Base-by-base conservation (phyloP, 1,139 yeast genomes). In the Saccharomycopsis phalli region DNA sequence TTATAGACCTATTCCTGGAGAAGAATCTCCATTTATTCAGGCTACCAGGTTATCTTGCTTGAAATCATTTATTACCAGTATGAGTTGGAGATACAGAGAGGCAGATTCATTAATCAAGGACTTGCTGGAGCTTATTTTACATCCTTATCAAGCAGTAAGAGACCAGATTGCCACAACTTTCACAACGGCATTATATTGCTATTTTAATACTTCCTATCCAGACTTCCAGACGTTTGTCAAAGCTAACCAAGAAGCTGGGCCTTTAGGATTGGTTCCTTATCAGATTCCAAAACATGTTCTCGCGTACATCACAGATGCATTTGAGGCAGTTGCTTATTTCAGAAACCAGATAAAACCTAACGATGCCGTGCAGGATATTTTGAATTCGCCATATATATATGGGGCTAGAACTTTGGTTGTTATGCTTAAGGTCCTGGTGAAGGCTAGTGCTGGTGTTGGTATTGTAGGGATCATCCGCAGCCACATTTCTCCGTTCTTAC, bases 101-200 rank as follows among this genome's bases (percentile, higher is more conserved):
- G 64, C 76, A 5, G 75, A 71, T 14, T 59, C 56, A 4, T 51
- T 76, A 3, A 53, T 80, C 33, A 61, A 68, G 0, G 59, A 70
- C 47, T 63, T 81, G 47, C 63, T 76, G 53, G 48, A 44, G 7
- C 54, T 64, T 17, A 50, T 64, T 14, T 55, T 75, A 44, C 86
- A 82, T 54, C 79, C 81, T n/a, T 81, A 83, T 52, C 82, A 79
- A 46, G 75, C 76, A 11, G 87, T 87, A 3, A 69, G 96, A 28
- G 75, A 72, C 21, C 81, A 80, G 42, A 66, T 83, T 44, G 94
- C 93, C 1, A 66, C 75, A 3, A 63, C 81, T 21, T 58, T 87
- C 45, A 72, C 79, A 3, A 32, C 34, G 14, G 33, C 42, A n/a
- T 22, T 39, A 11, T 30, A 36, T 23, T 25, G 38, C 10, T 31